phyloP scores from a whole-genome alignment of 2,329 filamentous ascomycete species.

The Aspergillus cejpii region DNA sequence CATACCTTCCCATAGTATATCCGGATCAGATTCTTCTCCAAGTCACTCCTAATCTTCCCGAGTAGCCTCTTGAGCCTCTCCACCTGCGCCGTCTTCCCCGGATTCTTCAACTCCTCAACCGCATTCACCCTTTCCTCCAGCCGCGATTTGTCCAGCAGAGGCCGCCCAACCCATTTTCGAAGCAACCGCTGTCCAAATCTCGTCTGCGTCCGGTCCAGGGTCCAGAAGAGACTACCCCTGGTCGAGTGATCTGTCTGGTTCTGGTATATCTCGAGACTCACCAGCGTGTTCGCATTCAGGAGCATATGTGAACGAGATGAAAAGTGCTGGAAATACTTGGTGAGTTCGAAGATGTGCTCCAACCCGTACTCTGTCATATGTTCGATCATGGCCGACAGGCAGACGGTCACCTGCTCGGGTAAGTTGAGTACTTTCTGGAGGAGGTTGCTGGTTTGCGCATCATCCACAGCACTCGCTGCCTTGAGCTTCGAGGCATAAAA shows the following conservation, averaged over 20 bases:
- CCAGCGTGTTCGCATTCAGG: conserved; percentile 87
- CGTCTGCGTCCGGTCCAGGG: conserved; percentile 84
- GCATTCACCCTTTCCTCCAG: conserved; percentile 75
- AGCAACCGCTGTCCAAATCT: conserved; percentile 81
- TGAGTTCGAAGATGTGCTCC: conserved; percentile 91
- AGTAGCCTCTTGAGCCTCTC: conserved; percentile 70
- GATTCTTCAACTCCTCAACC: conserved; percentile 75
- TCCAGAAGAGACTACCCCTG: conserved; percentile 91
- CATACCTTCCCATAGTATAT: conserved; percentile 85
- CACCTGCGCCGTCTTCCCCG: conserved; percentile 58
- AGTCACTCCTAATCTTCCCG: conserved; percentile 64
- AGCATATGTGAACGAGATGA: conserved; percentile 93
- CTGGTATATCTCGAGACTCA: conserved; percentile 89
- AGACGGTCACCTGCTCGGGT: conserved; percentile 79
- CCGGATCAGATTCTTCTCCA: conserved; percentile 86
- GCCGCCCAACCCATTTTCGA: conserved; percentile 90
- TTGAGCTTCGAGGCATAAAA: conserved; percentile 89
- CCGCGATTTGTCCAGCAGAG: conserved; percentile 66
- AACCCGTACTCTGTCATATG: conserved; percentile 88
- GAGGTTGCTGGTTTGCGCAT: conserved; percentile 56
- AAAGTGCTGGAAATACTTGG: conserved; percentile 95
- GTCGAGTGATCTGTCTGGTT: conserved; percentile 82
- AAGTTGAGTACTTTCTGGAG: conserved; percentile 82
- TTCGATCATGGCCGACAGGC: conserved; percentile 91
- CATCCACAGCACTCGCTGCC: conserved; percentile 46